Evolutionary conservation across 2,329 filamentous ascomycete genomes (phyloP), one percentile per base, ranked within the genome.

Genomic region (Talaromyces sp.): DNA sequence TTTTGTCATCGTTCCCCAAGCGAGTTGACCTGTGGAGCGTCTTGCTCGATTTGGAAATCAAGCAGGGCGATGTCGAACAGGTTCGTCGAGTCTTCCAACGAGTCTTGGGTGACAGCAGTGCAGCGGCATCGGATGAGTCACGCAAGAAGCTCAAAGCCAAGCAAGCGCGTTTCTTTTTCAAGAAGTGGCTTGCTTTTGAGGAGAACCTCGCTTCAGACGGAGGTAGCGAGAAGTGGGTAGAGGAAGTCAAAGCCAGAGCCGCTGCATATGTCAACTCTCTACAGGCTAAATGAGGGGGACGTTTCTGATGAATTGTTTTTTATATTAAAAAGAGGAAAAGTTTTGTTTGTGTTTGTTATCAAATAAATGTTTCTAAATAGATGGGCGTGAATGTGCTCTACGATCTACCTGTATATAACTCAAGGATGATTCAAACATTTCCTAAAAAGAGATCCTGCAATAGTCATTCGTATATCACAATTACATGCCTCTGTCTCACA

Each of bases 11-110:
- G 4, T 96, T 89, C 80, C 91, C 92, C 52, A 96, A 96, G 80
- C 90, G 91, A 73, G 86, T 91, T 62, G 92, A 97, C 72, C 80
- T 98, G 56, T 98, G 93, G 93, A 95, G 91, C 75, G 88, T 96
- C 75, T 87, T 96, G 65, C 78, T 97, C 1, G 92, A 96, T 71
- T 82, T 97, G 59, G 95, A 99, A 78, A 83, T 87, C 59, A 82
- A 80, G 67, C 74, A 77, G 63, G 81, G 83, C 14, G 83, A 86
- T 35, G 80, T 82, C 46, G 85, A 86, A 46, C 83, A 87, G 38
- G 84, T 93, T 29, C 83, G 92, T 54, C 86, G 88, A 62, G 78
- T 98, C 54, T 98, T 95, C 71, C 91, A 96, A 78, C 83, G 93
- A 50, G 89, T 93, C 29, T 72, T 80, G 58, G 75, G 75, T 7